These are phyloP conservation scores for Anisodus tanguticus DNA, from an alignment of 257 asterid species.

Conservation along the genomic window DNA sequence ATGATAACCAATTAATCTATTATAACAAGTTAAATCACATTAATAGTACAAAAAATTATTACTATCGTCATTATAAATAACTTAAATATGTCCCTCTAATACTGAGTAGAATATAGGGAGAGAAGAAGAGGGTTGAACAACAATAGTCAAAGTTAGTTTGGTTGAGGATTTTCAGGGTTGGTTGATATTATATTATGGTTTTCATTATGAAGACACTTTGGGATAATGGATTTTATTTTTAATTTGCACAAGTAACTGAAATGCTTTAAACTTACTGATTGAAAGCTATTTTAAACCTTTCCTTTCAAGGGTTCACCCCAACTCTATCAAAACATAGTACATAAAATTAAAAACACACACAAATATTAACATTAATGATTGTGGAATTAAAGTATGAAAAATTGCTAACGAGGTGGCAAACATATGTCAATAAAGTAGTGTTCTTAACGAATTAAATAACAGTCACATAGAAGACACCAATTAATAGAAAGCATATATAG, in stretches of 20 bases:
- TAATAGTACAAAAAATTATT: neutral
- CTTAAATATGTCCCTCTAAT: neutral
- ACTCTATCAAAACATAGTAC: neutral
- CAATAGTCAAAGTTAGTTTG: slow-evolving; percentile 62
- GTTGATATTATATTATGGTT: slow-evolving; percentile 64
- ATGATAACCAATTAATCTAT: neutral
- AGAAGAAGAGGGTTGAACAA: slow-evolving; percentile 47
- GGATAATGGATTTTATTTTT: slow-evolving; percentile 2
- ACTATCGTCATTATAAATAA: no score
- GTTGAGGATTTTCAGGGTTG: slow-evolving; percentile 64
- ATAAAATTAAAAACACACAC: no score
- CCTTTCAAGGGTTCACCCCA: slow-evolving; percentile 23
- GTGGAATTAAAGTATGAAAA: neutral
- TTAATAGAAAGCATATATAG: neutral
- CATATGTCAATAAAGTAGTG: neutral
- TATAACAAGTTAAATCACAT: neutral
- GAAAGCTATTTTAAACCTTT: slow-evolving; percentile 58
- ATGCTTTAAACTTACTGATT: slow-evolving; percentile 35
- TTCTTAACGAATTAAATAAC: neutral
- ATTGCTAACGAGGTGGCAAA: neutral
- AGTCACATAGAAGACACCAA: neutral
- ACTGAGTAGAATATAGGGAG: neutral
- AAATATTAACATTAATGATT: neutral
- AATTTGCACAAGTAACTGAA: slow-evolving; percentile 45
- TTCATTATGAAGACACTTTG: slow-evolving; percentile 56